phyloP scores from a whole-genome alignment of 768 basidiomycete species.

The Phanerochaete carnosa region DNA sequence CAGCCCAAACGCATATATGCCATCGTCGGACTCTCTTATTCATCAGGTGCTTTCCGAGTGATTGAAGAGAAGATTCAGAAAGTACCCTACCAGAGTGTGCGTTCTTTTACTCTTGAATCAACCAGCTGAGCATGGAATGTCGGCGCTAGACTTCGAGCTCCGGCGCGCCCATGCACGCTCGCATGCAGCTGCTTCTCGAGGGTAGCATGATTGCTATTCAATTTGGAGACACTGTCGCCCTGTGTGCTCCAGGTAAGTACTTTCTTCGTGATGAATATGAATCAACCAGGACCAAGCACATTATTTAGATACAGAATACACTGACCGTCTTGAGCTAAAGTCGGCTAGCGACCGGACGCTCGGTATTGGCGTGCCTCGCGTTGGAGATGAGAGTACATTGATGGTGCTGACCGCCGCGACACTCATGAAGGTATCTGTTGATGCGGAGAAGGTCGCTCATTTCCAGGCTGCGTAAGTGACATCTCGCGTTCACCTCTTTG shows the following conservation, averaged over 20 bases:
- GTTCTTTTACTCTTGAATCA: conserved; percentile 20
- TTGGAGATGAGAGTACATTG: conserved; percentile 43
- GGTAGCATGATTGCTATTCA: conserved; percentile 60
- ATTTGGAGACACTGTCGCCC: conserved; percentile 74
- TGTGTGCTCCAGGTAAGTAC: conserved; percentile 63
- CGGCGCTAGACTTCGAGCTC: conserved; percentile 54
- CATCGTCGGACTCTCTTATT: conserved; percentile 46
- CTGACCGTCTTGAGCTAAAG: conserved; percentile 71
- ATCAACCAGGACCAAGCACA: not conserved
- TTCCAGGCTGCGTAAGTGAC: conserved; percentile 61
- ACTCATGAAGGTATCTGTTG: conserved; percentile 64
- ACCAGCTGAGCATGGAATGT: not conserved
- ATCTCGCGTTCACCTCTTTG: not conserved
- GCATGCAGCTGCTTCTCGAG: conserved; percentile 57
- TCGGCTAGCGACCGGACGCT: conserved; percentile 63
- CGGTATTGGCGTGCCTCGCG: conserved; percentile 53
- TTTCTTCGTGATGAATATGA: not conserved
- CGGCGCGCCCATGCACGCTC: conserved; percentile 69
- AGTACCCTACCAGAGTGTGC: conserved; percentile 77
- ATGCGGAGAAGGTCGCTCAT: conserved; percentile 54
- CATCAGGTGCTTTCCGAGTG: conserved; percentile 41
- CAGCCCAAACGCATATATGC: conserved; percentile 63
- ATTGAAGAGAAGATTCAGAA: conserved; percentile 38
- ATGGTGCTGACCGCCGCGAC: conserved; percentile 64
- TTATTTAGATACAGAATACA: conserved; percentile 59